Base-by-base conservation (phyloP, 2,329 filamentous ascomycete species). In the Aspergillus caelatus region DNA sequence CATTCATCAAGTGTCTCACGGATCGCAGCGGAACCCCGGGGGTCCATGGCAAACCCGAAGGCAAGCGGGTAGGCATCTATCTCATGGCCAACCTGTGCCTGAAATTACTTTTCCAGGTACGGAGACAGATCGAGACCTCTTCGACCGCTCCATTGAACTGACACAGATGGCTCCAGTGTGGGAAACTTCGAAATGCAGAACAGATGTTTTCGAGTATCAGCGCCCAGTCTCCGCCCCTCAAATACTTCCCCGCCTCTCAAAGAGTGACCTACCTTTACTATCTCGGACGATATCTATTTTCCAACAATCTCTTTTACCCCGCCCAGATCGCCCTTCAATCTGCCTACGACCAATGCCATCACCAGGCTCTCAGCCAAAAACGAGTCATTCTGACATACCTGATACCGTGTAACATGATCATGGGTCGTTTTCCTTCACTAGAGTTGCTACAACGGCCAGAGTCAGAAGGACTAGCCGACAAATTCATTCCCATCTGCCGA, bases 221-320 rank as follows among this genome's bases (percentile, higher is more conserved):
- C 57, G 89, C 91, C 62, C 91, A 92, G 68, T 94, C 92, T 0
- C 93, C 93, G 1, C 92, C 93, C 0, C 81, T 98, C 14, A 84
- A 86, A 1, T 86, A 92, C 58, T 98, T 96, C 73, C 93, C 94
- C 2, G 92, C 92, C 26, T 86, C 91, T 7, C 92, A 98, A 75
- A 88, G 93, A 56, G 93, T 97, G 57, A 96, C 93, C 4, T 98
- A 94, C 71, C 88, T 98, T 16, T 97, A 97, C 80, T 97, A 97
- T 75, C 89, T 98, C 7, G 94, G 94, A 21, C 90, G 93, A 63
- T 97, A 94, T 79, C 88, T 94, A 73, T 93, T 96, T 75, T 88
- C 91, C 67, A 94, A 92, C 76, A 91, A 89, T 68, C 90, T 96
- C 74, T 97, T 93, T 77, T 88, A 87, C 65, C 89, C 91, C 30